Base-by-base conservation (phyloP, 208 protist species). In the Acanthamoeba triangularis region DNA sequence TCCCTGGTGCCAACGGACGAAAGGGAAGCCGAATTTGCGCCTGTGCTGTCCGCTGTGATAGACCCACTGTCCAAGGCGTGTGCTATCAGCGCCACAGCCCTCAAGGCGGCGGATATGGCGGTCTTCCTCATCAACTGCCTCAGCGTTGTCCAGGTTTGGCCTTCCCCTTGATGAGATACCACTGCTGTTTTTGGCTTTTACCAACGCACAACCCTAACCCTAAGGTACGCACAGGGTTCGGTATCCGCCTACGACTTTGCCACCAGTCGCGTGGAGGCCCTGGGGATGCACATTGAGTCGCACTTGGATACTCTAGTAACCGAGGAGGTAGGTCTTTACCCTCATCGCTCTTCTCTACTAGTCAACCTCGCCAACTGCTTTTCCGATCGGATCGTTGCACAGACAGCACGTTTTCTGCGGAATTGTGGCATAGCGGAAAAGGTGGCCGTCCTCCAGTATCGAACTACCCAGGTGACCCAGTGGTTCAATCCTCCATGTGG, bases 301-400 rank as follows among this genome's bases (percentile, higher is more conserved):
- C 96, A 97, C 30, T 90, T 97, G 93, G 96, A 97, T 16, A 97
- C 96, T 6, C 52, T 97, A 18, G 96, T 97, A 0, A 94, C 93
- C 8, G 96, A 97, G 69, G 63, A 93, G 88, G 88, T 93, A 33
- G 54, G 65, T 23, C n/a, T n/a, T n/a, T n/a, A 47, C 37, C 37
- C 37, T 41, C 47, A 67, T 47, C 37, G 18, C 41, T 65, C 25
- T 69, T 92, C 33, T 8, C 14, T 59, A n/a, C 16, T 25, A 14
- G 11, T 8, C 23, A n/a, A 16, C 7, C 3, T 14, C 5, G 1
- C 52, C 14, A 56, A 56, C 52, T 11, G n/a, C n/a, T n/a, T n/a
- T n/a, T n/a, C n/a, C n/a, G n/a, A n/a, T n/a, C n/a, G n/a, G n/a
- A n/a, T n/a, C n/a, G n/a, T n/a, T n/a, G n/a, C 33, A 35, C 95